Evolutionary conservation across 345 rosid genomes (phyloP), one percentile per base, ranked within the genome.

Genomic region (Capsella bursapastoris): DNA sequence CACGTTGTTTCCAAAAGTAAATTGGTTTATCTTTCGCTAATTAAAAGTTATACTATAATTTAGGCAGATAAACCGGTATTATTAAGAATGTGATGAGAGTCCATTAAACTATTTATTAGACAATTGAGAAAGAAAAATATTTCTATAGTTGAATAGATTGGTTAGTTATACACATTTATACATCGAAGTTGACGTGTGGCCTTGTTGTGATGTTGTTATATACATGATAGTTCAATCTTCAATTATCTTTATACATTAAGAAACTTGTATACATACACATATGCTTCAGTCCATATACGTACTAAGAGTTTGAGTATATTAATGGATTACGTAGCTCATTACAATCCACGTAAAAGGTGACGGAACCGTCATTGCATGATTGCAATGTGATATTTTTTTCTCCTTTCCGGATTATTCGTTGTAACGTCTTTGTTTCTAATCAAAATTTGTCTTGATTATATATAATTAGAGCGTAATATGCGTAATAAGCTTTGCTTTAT

Each of bases 1-100:
- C 79, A 75, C 74, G 74, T 75, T 68, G 74, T 75, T 68, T 58
- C 28, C 22, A 75, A 60, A 75, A 41, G 68, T 60, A 22, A 41
- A 10, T 1, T 68, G 32, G 7, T 48, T 47, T 48, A 37, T 13
- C 9, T 37, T 38, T 43, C 13, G 25, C 38, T 53, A 60, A 22
- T 51, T 66, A 31, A 49, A 22, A 66, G 18, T 45, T 49, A 29
- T 40, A 34, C 37, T 34, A 28, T 13, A 6, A 15, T 29, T 58
- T 58, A 57, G 37, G 29, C 44, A 53, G 34, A 57, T 34, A 29
- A 52, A 15, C 5, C 41, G 53, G 25, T 51, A 27, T 37, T 58
- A 18, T 58, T 44, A 27, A 67, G 60, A 51, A 14, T 38, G 37
- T 44, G 32, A 51, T 44, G 32, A 51, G 71, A 32, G 34, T 35